A percentile compares a stretch with the other conserved stretches of the same genome.
These are phyloP conservation scores for Suillus brevipes DNA, from an alignment of 768 basidiomycete genomes.

Conservation along the genomic window DNA sequence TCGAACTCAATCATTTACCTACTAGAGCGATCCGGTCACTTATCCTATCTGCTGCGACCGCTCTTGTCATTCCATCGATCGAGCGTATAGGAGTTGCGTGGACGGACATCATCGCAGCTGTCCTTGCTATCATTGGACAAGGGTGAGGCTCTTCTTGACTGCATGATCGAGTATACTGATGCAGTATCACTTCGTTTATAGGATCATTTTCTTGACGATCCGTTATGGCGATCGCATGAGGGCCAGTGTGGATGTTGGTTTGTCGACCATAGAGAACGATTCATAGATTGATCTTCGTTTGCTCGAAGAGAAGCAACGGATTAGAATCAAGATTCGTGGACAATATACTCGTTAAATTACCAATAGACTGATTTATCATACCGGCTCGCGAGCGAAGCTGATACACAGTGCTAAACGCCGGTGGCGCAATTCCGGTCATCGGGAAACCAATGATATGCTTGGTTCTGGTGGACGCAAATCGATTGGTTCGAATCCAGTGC, in stretches of 20 bases:
- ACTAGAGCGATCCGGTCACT: conserved; percentile 49
- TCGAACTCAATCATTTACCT: not conserved
- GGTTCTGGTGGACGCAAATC: not conserved
- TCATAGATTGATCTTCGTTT: not conserved
- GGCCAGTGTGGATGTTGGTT: conserved; percentile 51
- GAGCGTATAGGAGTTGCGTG: conserved; percentile 45
- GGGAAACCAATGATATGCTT: not conserved
- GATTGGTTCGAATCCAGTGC: not conserved
- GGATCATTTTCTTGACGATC: conserved; percentile 47
- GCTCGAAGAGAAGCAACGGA: not conserved
- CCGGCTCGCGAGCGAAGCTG: not conserved
- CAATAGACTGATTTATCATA: not conserved
- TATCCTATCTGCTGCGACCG: conserved; percentile 43
- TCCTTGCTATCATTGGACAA: conserved; percentile 47
- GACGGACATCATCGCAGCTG: conserved; percentile 45
- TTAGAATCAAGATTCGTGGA: not conserved
- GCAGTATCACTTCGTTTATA: conserved; percentile 19
- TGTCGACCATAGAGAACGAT: conserved; percentile 43
- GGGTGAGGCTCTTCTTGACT: conserved; percentile 36
- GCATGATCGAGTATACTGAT: not conserved
- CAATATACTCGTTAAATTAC: not conserved
- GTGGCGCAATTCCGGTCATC: not conserved
- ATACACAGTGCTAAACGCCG: not conserved
- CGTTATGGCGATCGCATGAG: conserved; percentile 52
- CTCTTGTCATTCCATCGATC: conserved; percentile 52